Percentiles rank a stretch among this genome's conserved stretches.
phyloP scores from a whole-genome alignment of 345 rosid species.

The Heritiera fomes region DNA sequence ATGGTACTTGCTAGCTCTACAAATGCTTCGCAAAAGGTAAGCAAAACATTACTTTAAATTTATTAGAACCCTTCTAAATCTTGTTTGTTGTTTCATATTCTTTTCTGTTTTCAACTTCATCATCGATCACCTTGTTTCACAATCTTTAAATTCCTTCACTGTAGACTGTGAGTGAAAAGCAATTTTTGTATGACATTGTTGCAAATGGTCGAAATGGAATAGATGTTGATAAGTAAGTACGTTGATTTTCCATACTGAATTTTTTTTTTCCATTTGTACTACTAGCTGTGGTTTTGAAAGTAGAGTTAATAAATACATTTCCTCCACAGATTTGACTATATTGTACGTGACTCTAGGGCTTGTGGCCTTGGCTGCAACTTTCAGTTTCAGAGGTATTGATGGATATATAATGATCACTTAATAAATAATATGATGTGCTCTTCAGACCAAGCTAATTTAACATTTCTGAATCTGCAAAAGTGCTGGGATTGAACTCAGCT shows the following conservation, averaged over 20 bases:
- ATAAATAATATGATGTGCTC: background rate
- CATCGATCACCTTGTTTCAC: constrained; percentile 3
- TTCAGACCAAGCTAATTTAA: background rate
- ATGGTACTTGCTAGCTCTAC: constrained; percentile 59
- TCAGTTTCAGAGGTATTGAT: constrained; percentile 54
- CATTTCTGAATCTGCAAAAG: background rate
- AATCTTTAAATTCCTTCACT: constrained; percentile 14
- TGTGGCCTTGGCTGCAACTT: constrained; percentile 67
- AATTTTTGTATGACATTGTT: constrained; percentile 71
- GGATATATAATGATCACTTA: background rate
- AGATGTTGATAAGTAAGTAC: constrained; percentile 69
- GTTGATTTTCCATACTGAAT: background rate
- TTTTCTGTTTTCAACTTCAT: background rate
- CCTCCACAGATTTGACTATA: constrained; percentile 63
- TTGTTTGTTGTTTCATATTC: background rate
- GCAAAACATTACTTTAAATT: constrained; percentile 8
- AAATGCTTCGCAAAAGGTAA: constrained; percentile 45
- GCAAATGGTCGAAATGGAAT: constrained; percentile 78
- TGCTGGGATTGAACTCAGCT: background rate
- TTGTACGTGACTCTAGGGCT: constrained; percentile 66
- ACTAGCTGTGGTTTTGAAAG: constrained; percentile 2
- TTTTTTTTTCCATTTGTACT: background rate
- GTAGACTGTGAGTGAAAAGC: constrained; percentile 53
- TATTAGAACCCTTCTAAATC: background rate
- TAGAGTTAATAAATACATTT: background rate